phyloP scores from a whole-genome alignment of 345 rosid species.

The Brassica carinata region DNA sequence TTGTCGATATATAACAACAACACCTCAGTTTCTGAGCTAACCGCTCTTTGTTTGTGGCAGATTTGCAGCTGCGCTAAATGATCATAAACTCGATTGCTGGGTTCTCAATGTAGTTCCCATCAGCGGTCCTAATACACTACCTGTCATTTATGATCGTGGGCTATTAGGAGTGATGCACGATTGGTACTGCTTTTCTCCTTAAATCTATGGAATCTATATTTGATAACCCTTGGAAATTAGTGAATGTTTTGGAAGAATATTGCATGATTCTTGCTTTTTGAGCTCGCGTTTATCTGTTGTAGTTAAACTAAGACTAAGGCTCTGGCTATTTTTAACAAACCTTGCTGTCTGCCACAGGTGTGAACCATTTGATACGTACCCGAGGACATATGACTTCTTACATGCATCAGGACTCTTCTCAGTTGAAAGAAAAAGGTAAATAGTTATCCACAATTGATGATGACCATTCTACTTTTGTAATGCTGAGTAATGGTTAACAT shows the following conservation, averaged over 20 bases:
- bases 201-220: not conserved
- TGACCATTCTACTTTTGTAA: not conserved
- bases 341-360: slow-evolving; percentile 57
- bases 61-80: slow-evolving; percentile 88
- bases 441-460: not conserved
- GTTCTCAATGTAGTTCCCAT: slow-evolving; percentile 92
- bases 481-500: slow-evolving; percentile 3
- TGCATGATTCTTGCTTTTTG: not conserved
- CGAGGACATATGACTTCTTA: slow-evolving; percentile 89
- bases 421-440: slow-evolving; percentile 87
- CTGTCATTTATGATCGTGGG: slow-evolving; percentile 96
- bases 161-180: slow-evolving; percentile 93
- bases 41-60: slow-evolving; percentile 48
- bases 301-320: not conserved
- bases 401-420: slow-evolving; percentile 96
- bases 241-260: not conserved
- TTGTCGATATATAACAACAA: not conserved
- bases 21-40: not conserved
- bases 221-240: not conserved
- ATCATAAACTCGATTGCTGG: slow-evolving; percentile 80
- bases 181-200: slow-evolving; percentile 57
- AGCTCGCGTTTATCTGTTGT: not conserved
- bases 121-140: slow-evolving; percentile 90
- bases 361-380: slow-evolving; percentile 96
- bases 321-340: not conserved